phyloP scores from a whole-genome alignment of 2,329 filamentous ascomycete genomes.

The Lecanosticta acicola region DNA sequence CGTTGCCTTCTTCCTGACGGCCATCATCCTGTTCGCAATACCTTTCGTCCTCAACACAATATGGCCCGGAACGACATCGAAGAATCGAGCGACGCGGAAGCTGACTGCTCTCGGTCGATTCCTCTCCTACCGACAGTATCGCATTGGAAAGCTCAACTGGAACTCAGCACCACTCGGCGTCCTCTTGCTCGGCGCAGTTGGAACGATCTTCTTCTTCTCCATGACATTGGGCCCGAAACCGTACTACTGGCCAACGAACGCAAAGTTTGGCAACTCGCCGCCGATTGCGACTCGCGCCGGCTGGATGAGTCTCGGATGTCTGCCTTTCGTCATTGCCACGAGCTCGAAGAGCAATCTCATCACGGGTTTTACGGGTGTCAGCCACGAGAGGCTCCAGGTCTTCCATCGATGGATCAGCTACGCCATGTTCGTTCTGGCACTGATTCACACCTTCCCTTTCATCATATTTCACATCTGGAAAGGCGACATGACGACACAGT shows the following conservation, averaged over 20 bases:
- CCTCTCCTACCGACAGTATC: conserved; percentile 39
- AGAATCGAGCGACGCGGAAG: conserved; percentile 16
- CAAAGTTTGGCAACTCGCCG: conserved; percentile 46
- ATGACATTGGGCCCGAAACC: conserved; percentile 38
- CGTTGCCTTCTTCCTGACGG: conserved; percentile 48
- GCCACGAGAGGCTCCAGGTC: conserved; percentile 54
- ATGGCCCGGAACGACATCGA: conserved; percentile 2
- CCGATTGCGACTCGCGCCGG: conserved; percentile 50
- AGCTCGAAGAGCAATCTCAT: conserved; percentile 53
- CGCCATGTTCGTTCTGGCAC: conserved; percentile 52
- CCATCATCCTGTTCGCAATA: conserved; percentile 47
- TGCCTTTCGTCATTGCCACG: conserved; percentile 46
- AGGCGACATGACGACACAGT: conserved; percentile 46
- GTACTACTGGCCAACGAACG: conserved; percentile 47
- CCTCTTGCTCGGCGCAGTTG: conserved; percentile 37
- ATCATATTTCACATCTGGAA: conserved; percentile 48
- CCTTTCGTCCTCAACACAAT: conserved; percentile 30
- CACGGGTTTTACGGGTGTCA: conserved; percentile 49
- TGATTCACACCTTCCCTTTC: conserved; percentile 57
- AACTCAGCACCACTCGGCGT: conserved; percentile 45
- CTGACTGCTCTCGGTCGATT: conserved; percentile 37
- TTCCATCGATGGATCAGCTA: conserved; percentile 52
- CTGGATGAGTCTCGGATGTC: conserved; percentile 48
- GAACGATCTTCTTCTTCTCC: conserved; percentile 46
- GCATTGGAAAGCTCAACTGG: conserved; percentile 34